Evolutionary conservation across 129 eudicot genomes (phyloP), one percentile per base, ranked within the genome.

Genomic region (Artemisia tridentata): DNA sequence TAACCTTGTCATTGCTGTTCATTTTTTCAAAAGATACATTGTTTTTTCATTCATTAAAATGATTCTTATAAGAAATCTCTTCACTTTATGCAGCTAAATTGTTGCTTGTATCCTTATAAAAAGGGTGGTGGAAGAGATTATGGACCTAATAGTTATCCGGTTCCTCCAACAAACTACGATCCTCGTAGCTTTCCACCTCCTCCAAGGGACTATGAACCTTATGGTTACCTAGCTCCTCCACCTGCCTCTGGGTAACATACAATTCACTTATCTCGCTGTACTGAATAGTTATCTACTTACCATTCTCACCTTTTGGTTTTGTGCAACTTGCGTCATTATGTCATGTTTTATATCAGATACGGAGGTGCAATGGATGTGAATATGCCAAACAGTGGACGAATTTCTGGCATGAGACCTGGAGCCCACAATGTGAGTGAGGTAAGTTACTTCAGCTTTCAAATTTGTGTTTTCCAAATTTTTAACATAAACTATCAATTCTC

Each of bases 81-180:
- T 21, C 31, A 23, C 7, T 14, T 14, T 21, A 56, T 17, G 29
- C 74, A 29, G 73, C 72, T 81, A 61, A 72, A 61, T 64, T 59
- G 12, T 70, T 53, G 41, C 21, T 12, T 31, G n/a, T 73, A 16
- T 38, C 71, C 16, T 53, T 74, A 31, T 80, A 63, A 68, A n/a
- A n/a, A 86, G 91, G 86, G 78, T 54, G 83, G 81, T 71, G 77
- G 76, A 67, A 81, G 79, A 53, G 87, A 84, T 9, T 81, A 80
- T 73, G 88, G 34, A 67, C 57, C 86, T 68, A 77, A 70, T 8
- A 76, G 86, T 47, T 89, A 82, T 73, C 81, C 79, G 15, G 82
- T 71, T 75, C 72, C 81, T 69, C 61, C 67, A 25, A 70, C 66
- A 25, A 79, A 79, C 7, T 52, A 74, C 20, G 72, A 68, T 16